Evolutionary conservation across 169 alveolate genomes (phyloP).

Genomic region (Eimeria falciformis): DNA sequence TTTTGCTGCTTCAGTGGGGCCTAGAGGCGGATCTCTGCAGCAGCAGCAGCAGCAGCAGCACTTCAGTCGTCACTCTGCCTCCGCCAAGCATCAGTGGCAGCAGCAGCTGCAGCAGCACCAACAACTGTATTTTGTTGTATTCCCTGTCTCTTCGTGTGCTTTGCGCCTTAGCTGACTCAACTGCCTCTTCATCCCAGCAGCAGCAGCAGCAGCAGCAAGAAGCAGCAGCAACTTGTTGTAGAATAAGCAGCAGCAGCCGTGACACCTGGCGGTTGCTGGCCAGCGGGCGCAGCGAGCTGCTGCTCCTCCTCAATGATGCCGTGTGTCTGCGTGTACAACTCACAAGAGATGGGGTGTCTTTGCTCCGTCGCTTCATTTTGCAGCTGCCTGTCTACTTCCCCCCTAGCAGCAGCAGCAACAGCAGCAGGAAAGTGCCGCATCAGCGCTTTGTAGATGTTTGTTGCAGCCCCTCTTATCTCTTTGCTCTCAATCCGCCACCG

Average conservation of each 20-base stretch:
- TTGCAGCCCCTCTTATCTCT: constrained; percentile 48
- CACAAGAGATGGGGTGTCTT: constrained; percentile 7
- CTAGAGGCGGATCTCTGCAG: background rate
- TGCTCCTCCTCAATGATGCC: constrained; percentile 44
- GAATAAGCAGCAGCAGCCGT: constrained; percentile 9
- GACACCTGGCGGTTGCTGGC: constrained; percentile 27
- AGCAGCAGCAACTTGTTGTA: constrained; percentile 30
- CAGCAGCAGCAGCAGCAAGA: constrained; percentile 53
- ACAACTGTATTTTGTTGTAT: constrained; percentile 2
- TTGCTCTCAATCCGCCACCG: constrained; percentile 31
- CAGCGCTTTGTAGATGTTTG: constrained; percentile 49
- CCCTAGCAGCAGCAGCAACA: background rate
- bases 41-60: too few relatives aligned
- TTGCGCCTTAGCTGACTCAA: background rate
- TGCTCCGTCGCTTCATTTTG: constrained; percentile 17
- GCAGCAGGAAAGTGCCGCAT: constrained; percentile 29
- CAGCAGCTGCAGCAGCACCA: background rate
- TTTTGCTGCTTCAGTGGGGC: constrained; percentile 15
- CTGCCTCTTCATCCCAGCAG: background rate
- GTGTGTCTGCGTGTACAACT: constrained; percentile 57
- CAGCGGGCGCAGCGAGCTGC: constrained; percentile 50
- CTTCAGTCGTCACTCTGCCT: too few relatives aligned
- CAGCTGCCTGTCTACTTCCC: constrained; percentile 35
- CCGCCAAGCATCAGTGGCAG: too few relatives aligned
- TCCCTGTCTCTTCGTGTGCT: background rate